Conservation (phyloP, 2,329 filamentous ascomycete species). For the Cadophora gregata region DNA sequence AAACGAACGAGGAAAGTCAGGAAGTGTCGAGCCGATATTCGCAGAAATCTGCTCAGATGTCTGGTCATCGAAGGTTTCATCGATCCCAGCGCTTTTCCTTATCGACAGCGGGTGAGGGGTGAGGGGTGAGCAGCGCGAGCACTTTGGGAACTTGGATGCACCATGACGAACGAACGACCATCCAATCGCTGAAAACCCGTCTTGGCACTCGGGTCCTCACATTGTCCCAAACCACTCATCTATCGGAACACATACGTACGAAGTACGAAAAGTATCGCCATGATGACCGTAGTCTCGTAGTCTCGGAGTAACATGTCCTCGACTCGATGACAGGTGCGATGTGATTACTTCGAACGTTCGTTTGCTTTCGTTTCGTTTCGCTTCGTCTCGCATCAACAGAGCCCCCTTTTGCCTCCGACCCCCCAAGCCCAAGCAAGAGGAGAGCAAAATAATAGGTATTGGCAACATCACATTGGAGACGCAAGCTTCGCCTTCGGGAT, state of each 20-base stretch:
- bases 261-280: neutral
- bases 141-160: neutral
- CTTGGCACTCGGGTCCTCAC: neutral
- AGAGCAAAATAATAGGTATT: neutral
- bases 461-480: neutral
- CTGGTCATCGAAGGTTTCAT: conserved; percentile 1
- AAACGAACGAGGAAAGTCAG: neutral
- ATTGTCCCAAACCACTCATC: too few relatives aligned
- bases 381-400: neutral
- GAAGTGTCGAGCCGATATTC: neutral
- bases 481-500: conserved; percentile 1
- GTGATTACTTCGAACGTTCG: too few relatives aligned
- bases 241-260: conserved; percentile 1
- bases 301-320: neutral
- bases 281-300: neutral
- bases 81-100: conserved; percentile 10
- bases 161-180: conserved; percentile 13
- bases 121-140: neutral
- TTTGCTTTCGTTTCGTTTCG: neutral
- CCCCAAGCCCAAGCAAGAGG: conserved; percentile 4
- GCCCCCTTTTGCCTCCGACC: conserved; percentile 3
- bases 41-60: neutral
- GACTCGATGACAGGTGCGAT: conserved; percentile 1
- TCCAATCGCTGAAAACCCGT: neutral
- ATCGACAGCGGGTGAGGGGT: neutral